These are phyloP conservation scores for Marasmius oreades DNA, from an alignment of 1,284 basidiomycete genomes.

Conservation along the genomic window DNA sequence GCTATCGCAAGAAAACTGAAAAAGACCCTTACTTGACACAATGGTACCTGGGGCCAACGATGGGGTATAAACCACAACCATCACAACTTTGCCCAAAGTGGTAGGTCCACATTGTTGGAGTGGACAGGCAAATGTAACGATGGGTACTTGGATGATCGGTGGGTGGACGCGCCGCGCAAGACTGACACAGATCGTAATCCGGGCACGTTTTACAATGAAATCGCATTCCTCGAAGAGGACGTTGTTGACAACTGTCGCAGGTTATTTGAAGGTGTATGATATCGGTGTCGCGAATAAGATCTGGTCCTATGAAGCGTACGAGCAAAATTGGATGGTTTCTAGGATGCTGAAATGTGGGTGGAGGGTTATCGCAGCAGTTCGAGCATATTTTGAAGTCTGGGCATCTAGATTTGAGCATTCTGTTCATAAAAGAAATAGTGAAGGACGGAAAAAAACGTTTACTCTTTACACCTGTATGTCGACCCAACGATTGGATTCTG, in stretches of 20 bases:
- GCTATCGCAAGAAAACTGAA: not conserved
- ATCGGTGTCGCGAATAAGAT: not conserved
- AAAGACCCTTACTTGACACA: not conserved
- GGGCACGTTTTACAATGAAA: not conserved
- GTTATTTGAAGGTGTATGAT: not conserved
- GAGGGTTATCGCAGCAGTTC: not conserved
- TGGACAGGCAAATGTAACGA: not conserved
- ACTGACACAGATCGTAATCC: not conserved
- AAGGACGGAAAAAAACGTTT: not conserved
- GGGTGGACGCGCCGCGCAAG: not conserved
- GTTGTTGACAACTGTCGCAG: not conserved
- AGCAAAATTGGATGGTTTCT: not conserved
- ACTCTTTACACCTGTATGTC: conserved; percentile 1
- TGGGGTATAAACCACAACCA: not conserved
- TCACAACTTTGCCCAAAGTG: not conserved
- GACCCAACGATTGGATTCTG: not conserved
- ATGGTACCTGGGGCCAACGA: not conserved
- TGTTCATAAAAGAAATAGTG: not conserved
- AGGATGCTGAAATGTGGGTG: not conserved
- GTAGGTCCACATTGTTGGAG: not conserved
- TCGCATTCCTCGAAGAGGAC: not conserved
- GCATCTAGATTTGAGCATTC: not conserved
- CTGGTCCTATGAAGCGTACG: not conserved
- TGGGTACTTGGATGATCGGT: not conserved
- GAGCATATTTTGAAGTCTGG: not conserved